Percentiles rank a stretch among this genome's conserved stretches.
Conservation (phyloP, 2,329 filamentous ascomycete species). For the Hawksworthiomyces lignivorus region DNA sequence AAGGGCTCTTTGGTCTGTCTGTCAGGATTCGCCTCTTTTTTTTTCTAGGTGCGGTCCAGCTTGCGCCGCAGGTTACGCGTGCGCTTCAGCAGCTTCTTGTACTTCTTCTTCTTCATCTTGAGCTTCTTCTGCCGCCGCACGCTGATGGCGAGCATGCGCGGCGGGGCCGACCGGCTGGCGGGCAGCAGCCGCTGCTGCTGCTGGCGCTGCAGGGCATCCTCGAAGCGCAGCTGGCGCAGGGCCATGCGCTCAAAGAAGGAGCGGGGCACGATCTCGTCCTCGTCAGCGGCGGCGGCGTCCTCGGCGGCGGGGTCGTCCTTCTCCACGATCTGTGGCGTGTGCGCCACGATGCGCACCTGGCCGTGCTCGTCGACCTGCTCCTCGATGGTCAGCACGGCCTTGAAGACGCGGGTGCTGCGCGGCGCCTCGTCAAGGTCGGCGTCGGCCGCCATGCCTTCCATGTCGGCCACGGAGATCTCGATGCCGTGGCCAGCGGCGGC, state of each 20-base stretch:
- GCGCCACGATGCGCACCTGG: slow-evolving; percentile 52
- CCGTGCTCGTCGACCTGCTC: slow-evolving; percentile 54
- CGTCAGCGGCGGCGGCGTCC: neutral
- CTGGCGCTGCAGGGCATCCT: slow-evolving; percentile 35
- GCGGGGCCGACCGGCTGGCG: neutral
- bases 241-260: slow-evolving; percentile 66
- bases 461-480: slow-evolving; percentile 28
- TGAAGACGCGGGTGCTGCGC: slow-evolving; percentile 50
- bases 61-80: slow-evolving; percentile 84
- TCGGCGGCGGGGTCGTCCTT: slow-evolving; percentile 21
- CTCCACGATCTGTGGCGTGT: slow-evolving; percentile 51
- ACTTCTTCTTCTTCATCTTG: slow-evolving; percentile 99
- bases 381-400: slow-evolving; percentile 59
- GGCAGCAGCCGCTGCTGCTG: slow-evolving; percentile 25
- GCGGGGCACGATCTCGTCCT: slow-evolving; percentile 26
- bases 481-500: slow-evolving; percentile 17
- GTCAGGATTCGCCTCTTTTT: too few species aligned
- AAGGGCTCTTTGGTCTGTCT: too few species aligned
- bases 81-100: slow-evolving; percentile 96
- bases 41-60: slow-evolving; percentile 34
- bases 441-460: slow-evolving; percentile 14
- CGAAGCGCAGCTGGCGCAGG: slow-evolving; percentile 52
- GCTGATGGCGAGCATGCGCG: slow-evolving; percentile 71
- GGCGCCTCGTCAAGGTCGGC: slow-evolving; percentile 13
- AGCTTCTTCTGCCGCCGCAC: slow-evolving; percentile 87